These are phyloP conservation scores for Cryptococcus sp. DNA, from an alignment of 1,284 basidiomycete species.

Conservation along the genomic window DNA sequence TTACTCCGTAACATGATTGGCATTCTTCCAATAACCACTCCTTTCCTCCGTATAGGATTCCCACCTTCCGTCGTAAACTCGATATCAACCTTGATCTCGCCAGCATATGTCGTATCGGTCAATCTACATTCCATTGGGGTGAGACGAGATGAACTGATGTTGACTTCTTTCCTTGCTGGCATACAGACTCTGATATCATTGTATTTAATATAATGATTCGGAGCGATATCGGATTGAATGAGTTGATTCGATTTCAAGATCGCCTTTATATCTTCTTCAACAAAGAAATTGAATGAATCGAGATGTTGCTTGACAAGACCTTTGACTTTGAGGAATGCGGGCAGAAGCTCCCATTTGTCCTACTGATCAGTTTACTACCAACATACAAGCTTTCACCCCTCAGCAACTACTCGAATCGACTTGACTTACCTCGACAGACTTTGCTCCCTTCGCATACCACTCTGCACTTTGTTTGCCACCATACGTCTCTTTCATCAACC, in stretches of 20 bases:
- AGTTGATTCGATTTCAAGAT: constrained; percentile 91
- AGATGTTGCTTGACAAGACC: constrained; percentile 99
- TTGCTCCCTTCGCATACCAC: constrained; percentile 51
- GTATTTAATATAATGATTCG: constrained; percentile 95
- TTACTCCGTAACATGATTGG: constrained; percentile 97
- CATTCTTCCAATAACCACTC: constrained; percentile 84
- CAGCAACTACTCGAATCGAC: too few relatives aligned
- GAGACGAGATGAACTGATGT: constrained; percentile 57
- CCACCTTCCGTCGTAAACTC: constrained; percentile 86
- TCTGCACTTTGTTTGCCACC: constrained; percentile 27
- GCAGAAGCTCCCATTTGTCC: constrained; percentile 97
- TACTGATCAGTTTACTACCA: constrained; percentile 45
- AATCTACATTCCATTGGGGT: constrained; percentile 98
- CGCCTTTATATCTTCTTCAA: constrained; percentile 94
- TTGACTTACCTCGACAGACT: constrained; percentile 51
- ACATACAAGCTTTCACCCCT: too few relatives aligned
- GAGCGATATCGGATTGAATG: constrained; percentile 94
- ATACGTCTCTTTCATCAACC: constrained; percentile 42
- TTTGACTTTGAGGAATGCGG: constrained; percentile 92
- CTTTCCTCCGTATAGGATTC: constrained; percentile 74
- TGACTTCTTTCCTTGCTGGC: constrained; percentile 82
- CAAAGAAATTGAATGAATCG: constrained; percentile 99
- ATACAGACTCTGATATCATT: constrained; percentile 89
- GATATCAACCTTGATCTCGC: constrained; percentile 89
- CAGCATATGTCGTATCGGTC: constrained; percentile 92